These are phyloP conservation scores for Marvania coccoides DNA, from an alignment of 139 green algal species.

Conservation along the genomic window DNA sequence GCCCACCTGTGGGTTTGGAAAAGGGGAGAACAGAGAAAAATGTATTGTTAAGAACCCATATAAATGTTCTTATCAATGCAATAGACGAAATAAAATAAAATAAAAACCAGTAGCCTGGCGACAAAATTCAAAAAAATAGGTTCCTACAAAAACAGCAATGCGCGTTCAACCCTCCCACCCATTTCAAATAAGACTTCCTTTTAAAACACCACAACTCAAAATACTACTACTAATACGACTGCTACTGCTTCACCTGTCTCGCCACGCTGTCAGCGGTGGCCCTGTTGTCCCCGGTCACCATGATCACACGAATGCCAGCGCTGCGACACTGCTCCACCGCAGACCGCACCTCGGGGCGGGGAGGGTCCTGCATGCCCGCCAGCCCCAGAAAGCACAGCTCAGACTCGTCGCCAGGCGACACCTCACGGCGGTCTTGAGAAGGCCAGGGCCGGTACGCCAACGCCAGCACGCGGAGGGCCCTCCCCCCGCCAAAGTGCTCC, in stretches of 20 bases:
- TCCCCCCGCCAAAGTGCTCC: slow-evolving; percentile 38
- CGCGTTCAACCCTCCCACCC: no score
- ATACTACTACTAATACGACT: no score
- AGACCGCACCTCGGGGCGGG: slow-evolving; percentile 62
- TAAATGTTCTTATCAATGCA: no score
- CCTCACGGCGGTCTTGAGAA: not conserved
- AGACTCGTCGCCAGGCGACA: slow-evolving; percentile 41
- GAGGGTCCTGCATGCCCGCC: slow-evolving; percentile 86
- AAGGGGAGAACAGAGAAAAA: no score
- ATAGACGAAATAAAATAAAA: no score
- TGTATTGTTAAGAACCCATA: no score
- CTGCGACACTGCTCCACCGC: slow-evolving; percentile 22
- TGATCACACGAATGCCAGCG: slow-evolving; percentile 31
- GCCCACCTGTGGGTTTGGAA: no score
- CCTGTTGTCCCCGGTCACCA: slow-evolving; percentile 82
- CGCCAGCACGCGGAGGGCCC: slow-evolving; percentile 68
- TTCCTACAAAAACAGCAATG: no score
- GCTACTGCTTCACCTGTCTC: slow-evolving; percentile 9
- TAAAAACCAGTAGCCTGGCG: no score
- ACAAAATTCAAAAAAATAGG: no score
- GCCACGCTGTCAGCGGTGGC: slow-evolving; percentile 59
- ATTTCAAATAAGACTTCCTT: not conserved
- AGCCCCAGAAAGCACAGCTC: slow-evolving; percentile 66
- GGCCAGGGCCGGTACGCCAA: slow-evolving; percentile 59
- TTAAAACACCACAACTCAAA: not conserved